Evolutionary conservation across 805 yeast species (phyloP).

Genomic region (Saccharomycopsis sp.): DNA sequence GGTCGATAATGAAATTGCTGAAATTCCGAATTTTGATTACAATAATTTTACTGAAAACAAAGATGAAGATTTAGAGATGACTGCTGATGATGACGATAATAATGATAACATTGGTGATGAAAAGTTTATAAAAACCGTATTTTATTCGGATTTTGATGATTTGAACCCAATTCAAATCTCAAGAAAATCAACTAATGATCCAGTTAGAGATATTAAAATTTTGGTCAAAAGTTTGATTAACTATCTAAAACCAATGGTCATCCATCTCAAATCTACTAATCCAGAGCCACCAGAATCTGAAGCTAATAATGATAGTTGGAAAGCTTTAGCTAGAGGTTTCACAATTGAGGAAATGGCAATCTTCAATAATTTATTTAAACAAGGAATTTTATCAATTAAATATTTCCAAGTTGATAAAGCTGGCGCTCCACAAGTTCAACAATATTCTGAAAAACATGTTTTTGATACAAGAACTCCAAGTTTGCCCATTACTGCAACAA

Average conservation of each 20-base stretch:
- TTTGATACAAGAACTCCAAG: slow-evolving; percentile 76
- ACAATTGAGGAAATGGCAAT: slow-evolving; percentile 75
- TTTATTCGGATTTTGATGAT: slow-evolving; percentile 84
- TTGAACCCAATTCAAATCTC: slow-evolving; percentile 84
- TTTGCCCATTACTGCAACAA: slow-evolving; percentile 75
- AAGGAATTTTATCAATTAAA: slow-evolving; percentile 70
- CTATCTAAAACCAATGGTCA: slow-evolving; percentile 80
- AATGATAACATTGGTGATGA: slow-evolving; percentile 30
- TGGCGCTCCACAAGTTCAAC: slow-evolving; percentile 19
- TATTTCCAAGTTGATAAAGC: slow-evolving; percentile 48
- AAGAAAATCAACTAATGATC: slow-evolving; percentile 47
- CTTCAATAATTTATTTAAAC: slow-evolving; percentile 67
- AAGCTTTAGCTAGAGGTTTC: slow-evolving; percentile 73
- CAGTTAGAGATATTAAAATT: slow-evolving; percentile 78
- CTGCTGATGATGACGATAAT: slow-evolving; percentile 18
- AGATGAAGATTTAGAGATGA: slow-evolving; percentile 25
- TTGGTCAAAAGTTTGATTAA: slow-evolving; percentile 81
- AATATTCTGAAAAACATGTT: slow-evolving; percentile 22
- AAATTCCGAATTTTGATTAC: slow-evolving; percentile 17
- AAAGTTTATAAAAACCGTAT: too few relatives aligned
- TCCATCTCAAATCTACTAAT: slow-evolving; percentile 80
- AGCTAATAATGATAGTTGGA: slow-evolving; percentile 55
- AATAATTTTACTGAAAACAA: neutral
- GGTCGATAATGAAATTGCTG: slow-evolving; percentile 23
- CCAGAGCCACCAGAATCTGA: slow-evolving; percentile 61